These are phyloP conservation scores for Phytophthora melonis DNA, from an alignment of 352 stramenopile species.

Conservation along the genomic window DNA sequence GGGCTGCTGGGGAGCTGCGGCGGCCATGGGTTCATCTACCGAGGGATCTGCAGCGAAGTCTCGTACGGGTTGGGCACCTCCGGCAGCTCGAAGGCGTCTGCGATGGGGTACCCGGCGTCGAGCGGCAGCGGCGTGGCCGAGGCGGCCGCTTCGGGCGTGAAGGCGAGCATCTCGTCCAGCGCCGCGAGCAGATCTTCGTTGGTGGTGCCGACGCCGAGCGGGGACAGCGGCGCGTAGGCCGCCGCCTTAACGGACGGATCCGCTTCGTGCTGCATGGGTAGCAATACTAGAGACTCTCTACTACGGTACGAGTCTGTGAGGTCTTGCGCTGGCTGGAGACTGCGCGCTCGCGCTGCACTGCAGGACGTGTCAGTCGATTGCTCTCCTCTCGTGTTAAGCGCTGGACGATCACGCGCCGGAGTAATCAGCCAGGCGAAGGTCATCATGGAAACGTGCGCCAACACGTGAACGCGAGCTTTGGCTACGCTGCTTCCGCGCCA, in stretches of 20 bases:
- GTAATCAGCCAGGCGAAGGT: conserved; percentile 12
- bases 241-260: conserved; percentile 2
- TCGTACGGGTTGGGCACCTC: conserved; percentile 36
- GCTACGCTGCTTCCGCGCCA: neutral
- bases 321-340: conserved; percentile 11
- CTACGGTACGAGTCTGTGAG: neutral
- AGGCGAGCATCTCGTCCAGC: conserved; percentile 39
- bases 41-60: neutral
- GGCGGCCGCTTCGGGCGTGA: conserved; percentile 18
- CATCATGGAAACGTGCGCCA: conserved; percentile 13
- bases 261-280: neutral
- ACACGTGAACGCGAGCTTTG: neutral
- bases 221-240: conserved; percentile 22
- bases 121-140: conserved; percentile 7
- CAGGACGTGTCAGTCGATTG: conserved; percentile 15
- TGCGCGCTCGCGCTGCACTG: conserved; percentile 1
- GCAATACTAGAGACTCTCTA: no score
- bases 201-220: conserved; percentile 9
- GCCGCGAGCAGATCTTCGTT: conserved; percentile 38
- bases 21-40: no score
- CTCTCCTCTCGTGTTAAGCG: conserved; percentile 18
- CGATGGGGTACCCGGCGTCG: conserved; percentile 18
- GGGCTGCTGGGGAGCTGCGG: no score
- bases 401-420: neutral
- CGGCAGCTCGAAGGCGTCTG: conserved; percentile 25